These are phyloP conservation scores for Ceratocystiopsis brevicomis DNA, from an alignment of 2,329 filamentous ascomycete species.

Conservation along the genomic window DNA sequence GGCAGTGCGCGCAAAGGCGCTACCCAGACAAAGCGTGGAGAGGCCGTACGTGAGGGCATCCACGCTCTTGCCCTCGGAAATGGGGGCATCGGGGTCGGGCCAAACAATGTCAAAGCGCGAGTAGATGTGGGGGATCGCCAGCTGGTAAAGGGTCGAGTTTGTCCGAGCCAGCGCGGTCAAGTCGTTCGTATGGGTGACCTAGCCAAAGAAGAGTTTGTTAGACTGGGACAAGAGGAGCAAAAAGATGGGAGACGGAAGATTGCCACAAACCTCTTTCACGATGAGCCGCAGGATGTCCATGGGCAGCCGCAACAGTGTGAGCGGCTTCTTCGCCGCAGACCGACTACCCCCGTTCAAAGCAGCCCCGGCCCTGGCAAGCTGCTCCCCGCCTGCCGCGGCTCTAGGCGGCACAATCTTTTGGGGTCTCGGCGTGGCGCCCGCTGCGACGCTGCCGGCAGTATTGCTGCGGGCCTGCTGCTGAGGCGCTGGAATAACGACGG, in stretches of 20 bases:
- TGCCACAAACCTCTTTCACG: conserved; percentile 48
- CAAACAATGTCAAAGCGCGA: conserved; percentile 76
- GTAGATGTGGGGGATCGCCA: conserved; percentile 65
- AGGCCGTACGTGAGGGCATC: conserved; percentile 71
- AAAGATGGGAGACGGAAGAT: conserved; percentile 1
- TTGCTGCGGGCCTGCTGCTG: background rate
- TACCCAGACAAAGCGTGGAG: conserved; percentile 58
- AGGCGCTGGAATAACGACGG: too few species aligned
- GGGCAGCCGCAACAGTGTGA: conserved; percentile 55
- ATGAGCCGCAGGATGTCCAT: conserved; percentile 63
- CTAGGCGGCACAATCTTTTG: too few species aligned
- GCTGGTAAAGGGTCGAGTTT: conserved; percentile 56
- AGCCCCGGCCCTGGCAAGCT: conserved; percentile 46
- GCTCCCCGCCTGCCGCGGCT: conserved; percentile 22
- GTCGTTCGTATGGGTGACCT: conserved; percentile 70
- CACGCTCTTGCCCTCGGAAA: conserved; percentile 51
- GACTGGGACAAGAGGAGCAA: background rate
- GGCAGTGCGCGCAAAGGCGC: conserved; percentile 22
- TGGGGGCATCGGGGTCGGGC: conserved; percentile 50
- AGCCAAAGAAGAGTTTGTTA: conserved; percentile 1
- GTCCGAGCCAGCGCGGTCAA: conserved; percentile 59
- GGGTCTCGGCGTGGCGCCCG: too few species aligned
- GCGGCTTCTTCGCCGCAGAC: conserved; percentile 28
- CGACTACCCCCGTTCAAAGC: conserved; percentile 24
- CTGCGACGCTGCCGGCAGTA: background rate